phyloP scores from a whole-genome alignment of 179 eudicot species.

The Heliamphora ciliata region DNA sequence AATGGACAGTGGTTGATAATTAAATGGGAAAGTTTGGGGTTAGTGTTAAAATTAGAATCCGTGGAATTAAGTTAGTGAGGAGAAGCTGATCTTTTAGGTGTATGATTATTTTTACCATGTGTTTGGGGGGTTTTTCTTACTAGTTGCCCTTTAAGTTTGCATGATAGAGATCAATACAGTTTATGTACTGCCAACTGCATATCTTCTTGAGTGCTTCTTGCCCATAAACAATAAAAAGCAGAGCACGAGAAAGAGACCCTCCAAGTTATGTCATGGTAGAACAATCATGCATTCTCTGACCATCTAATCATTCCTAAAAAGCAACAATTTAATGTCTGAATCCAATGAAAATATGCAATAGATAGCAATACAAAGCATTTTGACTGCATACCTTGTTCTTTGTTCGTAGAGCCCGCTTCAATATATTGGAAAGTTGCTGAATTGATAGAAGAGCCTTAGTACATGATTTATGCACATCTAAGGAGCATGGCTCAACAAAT shows the following conservation, averaged over 20 bases:
- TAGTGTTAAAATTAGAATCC: too few species aligned
- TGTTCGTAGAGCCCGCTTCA: conserved; percentile 46
- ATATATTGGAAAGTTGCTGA: conserved; percentile 54
- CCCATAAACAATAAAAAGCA: too few species aligned
- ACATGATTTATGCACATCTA: conserved; percentile 64
- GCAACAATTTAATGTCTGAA: background rate
- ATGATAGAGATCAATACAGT: conserved; percentile 64
- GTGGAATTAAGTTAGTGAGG: too few species aligned
- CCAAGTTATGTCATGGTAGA: too few species aligned
- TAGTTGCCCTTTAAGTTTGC: too few species aligned
- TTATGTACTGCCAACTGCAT: background rate
- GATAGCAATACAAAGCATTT: background rate
- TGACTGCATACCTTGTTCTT: conserved; percentile 53
- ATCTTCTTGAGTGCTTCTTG: too few species aligned
- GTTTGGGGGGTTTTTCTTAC: too few species aligned
- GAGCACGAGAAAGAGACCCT: background rate
- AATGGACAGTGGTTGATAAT: too few species aligned
- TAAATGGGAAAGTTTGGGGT: too few species aligned
- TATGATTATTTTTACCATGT: too few species aligned
- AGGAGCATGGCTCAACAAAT: conserved; percentile 60
- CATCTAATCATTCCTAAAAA: background rate
- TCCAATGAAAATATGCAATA: background rate
- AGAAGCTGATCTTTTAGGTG: too few species aligned
- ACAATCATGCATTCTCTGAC: too few species aligned
- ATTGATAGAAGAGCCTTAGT: conserved; percentile 48